Base-by-base conservation (phyloP, 2,329 filamentous ascomycete genomes). In the Colletotrichum paranaense region DNA sequence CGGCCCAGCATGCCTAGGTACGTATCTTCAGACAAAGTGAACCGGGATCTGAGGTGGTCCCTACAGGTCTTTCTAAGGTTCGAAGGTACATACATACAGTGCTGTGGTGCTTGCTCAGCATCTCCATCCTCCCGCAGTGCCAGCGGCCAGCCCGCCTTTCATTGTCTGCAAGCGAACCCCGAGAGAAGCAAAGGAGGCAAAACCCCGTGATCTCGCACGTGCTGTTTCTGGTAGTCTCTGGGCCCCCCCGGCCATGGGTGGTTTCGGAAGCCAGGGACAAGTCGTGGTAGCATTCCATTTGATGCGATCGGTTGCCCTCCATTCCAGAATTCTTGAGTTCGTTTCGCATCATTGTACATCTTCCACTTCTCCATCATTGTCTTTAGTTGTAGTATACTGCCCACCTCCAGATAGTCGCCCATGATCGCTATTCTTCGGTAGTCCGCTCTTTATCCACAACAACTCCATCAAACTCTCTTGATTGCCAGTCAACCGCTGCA, bases 251-350 rank as follows among this genome's bases (percentile, higher is more conserved):
- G 55, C 55, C 49, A 65, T 68, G 66, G 35, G 67, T 73, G 71
- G 67, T 73, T 73, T 73, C 71, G 71, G 71, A 73, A 66, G 67
- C 67, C 71, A 71, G 67, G 70, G 70, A 73, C 70, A 70, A 64
- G 67, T 71, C 56, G 67, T 71, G 56, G 56, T 66, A 62, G 67
- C 71, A 73, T 68, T 57, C 71, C 71, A 73, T 73, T 71, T 73
- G 71, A 73, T 71, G 71, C 71, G 55, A 73, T 73, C 71, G 57
- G 62, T 73, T 71, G 67, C 67, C 71, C 71, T 71, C 59, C 71
- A 70, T 71, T 71, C 71, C 71, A 57, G 56, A 73, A 66, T 26
- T 66, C 60, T 71, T 66, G 67, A 28, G 60, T 70, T 38, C 14
- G 71, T 73, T 73, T 71, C 67, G 71, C 56, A 70, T 73, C 60